These are phyloP conservation scores for Discostella stelligeroides DNA, from an alignment of 108 stramenopile species.

Conservation along the genomic window DNA sequence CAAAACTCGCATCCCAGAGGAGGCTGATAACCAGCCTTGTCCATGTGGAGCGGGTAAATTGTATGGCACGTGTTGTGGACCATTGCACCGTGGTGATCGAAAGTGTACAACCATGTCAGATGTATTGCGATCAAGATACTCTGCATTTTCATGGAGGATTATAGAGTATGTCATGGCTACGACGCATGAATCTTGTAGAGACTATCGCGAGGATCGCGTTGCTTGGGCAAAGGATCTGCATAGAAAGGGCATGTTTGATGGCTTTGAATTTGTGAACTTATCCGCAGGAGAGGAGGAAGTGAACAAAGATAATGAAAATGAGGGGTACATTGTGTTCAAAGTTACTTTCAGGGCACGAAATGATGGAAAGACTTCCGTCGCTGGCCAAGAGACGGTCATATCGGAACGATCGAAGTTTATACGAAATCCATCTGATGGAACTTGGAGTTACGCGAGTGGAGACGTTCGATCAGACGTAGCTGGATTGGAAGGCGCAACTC, in stretches of 20 bases:
- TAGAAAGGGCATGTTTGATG: conserved; percentile 80
- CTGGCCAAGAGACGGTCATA: conserved; percentile 62
- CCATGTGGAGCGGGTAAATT: conserved; percentile 54
- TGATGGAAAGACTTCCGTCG: not conserved
- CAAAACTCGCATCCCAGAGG: conserved; percentile 57
- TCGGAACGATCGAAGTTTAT: conserved; percentile 67
- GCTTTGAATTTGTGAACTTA: conserved; percentile 69
- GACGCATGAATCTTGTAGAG: conserved; percentile 67
- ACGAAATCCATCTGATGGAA: conserved; percentile 30
- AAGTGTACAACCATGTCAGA: conserved; percentile 35
- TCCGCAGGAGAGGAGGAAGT: conserved; percentile 39
- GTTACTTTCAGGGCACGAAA: conserved; percentile 51
- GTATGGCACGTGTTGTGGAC: conserved; percentile 66
- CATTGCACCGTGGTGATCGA: conserved; percentile 43
- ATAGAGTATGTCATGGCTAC: conserved; percentile 69
- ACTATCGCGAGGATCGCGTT: conserved; percentile 59
- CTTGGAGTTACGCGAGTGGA: conserved; percentile 72
- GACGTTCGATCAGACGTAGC: conserved; percentile 63
- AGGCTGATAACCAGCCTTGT: conserved; percentile 53
- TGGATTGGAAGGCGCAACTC: conserved; percentile 56
- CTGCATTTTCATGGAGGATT: conserved; percentile 64
- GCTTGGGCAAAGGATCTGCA: conserved; percentile 80
- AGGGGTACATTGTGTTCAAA: conserved; percentile 64
- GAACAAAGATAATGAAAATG: conserved; percentile 41
- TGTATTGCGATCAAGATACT: conserved; percentile 69